phyloP scores from a whole-genome alignment of 75 land plant species.

The Adiantum capillusveneris region DNA sequence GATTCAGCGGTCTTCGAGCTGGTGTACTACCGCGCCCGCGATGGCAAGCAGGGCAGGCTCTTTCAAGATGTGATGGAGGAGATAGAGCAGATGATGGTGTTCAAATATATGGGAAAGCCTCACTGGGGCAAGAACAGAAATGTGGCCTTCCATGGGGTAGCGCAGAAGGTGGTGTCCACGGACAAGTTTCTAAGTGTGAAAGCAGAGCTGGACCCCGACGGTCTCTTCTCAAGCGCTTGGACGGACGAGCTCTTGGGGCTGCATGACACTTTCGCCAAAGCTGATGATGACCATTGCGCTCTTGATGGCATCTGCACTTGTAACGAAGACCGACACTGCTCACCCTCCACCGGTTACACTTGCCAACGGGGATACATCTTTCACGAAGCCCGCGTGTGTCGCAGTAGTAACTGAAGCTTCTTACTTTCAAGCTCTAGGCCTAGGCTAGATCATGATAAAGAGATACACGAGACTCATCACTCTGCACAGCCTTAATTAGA shows the following conservation, averaged over 20 bases:
- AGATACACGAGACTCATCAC: too few species aligned
- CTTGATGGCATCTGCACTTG: conserved; percentile 74
- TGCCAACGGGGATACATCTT: conserved; percentile 57
- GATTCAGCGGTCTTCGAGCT: conserved; percentile 24
- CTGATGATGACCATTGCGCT: conserved; percentile 47
- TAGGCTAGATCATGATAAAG: too few species aligned
- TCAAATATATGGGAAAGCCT: conserved; percentile 23
- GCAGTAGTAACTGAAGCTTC: too few species aligned
- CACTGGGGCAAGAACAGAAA: conserved; percentile 35
- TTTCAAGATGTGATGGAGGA: conserved; percentile 25
- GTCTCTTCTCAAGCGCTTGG: conserved; percentile 29
- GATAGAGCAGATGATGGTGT: conserved; percentile 32
- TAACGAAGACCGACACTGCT: conserved; percentile 61
- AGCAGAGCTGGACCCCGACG: conserved; percentile 21
- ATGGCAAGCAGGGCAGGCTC: conserved; percentile 8
- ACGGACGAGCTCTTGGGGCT: conserved; percentile 20
- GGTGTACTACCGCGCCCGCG: conserved; percentile 12
- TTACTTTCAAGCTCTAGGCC: not conserved
- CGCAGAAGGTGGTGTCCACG: conserved; percentile 1
- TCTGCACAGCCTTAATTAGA: too few species aligned
- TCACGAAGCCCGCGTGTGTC: conserved; percentile 54
- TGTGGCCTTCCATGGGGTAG: conserved; percentile 5
- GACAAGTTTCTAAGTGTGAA: conserved; percentile 16
- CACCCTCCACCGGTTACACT: conserved; percentile 41
- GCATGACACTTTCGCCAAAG: not conserved